phyloP scores from a whole-genome alignment of 1,284 basidiomycete genomes.

The Irpex lacteus region DNA sequence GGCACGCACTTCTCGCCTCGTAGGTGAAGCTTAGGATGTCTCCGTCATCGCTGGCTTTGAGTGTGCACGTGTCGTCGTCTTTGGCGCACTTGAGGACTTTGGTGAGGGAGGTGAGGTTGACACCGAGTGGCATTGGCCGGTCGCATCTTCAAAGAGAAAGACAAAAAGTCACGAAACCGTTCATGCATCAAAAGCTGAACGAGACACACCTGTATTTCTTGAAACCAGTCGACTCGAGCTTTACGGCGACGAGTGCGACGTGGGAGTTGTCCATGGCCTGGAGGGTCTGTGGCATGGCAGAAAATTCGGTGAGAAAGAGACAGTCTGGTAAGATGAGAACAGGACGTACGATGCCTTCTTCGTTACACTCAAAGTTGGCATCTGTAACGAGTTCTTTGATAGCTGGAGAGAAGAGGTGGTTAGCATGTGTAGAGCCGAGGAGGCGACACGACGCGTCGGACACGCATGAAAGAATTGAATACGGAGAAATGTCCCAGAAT shows the following conservation, averaged over 20 bases:
- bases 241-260: conserved; percentile 91
- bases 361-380: conserved; percentile 97
- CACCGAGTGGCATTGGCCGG: conserved; percentile 91
- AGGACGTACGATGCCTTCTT: conserved; percentile 80
- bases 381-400: conserved; percentile 98
- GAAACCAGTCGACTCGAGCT: conserved; percentile 78
- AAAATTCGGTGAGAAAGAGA: not conserved
- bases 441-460: not conserved
- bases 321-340: not conserved
- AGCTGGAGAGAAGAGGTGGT: conserved; percentile 46
- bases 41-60: conserved; percentile 91
- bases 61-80: conserved; percentile 91
- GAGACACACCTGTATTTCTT: conserved; percentile 65
- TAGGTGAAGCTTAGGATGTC: conserved; percentile 91
- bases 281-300: conserved; percentile 44
- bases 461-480: not conserved
- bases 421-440: not conserved
- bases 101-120: conserved; percentile 86
- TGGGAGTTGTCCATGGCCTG: conserved; percentile 99
- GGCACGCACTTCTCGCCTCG: conserved; percentile 80
- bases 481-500: not conserved
- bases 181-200: conserved; percentile 29
- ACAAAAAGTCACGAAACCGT: not conserved
- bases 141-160: conserved; percentile 48
- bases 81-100: conserved; percentile 98